A percentile compares a stretch with the other conserved stretches of the same genome.
phyloP scores from a whole-genome alignment of 495 filamentous ascomycete genomes.

The Mycothermus thermophilus region DNA sequence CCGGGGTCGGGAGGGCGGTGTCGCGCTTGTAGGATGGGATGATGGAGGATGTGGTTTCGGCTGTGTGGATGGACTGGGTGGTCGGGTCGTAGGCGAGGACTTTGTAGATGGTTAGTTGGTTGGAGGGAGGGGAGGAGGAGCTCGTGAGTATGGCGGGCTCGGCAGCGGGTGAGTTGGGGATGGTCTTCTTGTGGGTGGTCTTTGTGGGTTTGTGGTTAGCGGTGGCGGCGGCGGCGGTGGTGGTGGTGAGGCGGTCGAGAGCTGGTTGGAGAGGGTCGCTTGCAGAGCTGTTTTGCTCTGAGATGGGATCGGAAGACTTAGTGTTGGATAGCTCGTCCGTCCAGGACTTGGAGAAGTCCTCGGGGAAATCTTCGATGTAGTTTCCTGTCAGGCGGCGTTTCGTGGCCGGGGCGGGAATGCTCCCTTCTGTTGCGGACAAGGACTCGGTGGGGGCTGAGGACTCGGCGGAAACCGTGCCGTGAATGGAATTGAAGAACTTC shows the following conservation, averaged over 20 bases:
- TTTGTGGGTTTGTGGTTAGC: not conserved
- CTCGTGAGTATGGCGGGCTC: too few relatives aligned
- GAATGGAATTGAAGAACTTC: too few relatives aligned
- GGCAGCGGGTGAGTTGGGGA: too few relatives aligned
- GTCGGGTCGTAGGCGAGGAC: constrained; percentile 59
- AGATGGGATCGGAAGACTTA: constrained; percentile 7
- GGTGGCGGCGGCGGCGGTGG: not conserved
- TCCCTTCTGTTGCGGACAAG: too few relatives aligned
- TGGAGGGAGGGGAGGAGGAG: too few relatives aligned
- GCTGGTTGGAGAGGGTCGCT: constrained; percentile 21
- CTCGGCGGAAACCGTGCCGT: too few relatives aligned
- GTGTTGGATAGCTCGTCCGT: constrained; percentile 4
- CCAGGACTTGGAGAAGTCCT: constrained; percentile 31
- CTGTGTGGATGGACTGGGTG: constrained; percentile 43
- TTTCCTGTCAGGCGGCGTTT: constrained; percentile 23
- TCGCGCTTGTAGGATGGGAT: constrained; percentile 44
- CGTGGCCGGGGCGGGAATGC: too few relatives aligned
- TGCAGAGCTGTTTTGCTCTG: constrained; percentile 8
- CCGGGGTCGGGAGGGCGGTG: constrained; percentile 31
- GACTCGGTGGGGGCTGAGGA: too few relatives aligned
- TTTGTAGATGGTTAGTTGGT: constrained; percentile 44
- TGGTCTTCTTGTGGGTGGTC: too few relatives aligned
- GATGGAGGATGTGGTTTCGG: constrained; percentile 49
- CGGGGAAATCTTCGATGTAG: constrained; percentile 32
- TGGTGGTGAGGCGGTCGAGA: constrained; percentile 15